A percentile compares a stretch with the other conserved stretches of the same genome.
These are phyloP conservation scores for Monosporascus sp. DNA, from an alignment of 2,329 filamentous ascomycete genomes.

Conservation along the genomic window DNA sequence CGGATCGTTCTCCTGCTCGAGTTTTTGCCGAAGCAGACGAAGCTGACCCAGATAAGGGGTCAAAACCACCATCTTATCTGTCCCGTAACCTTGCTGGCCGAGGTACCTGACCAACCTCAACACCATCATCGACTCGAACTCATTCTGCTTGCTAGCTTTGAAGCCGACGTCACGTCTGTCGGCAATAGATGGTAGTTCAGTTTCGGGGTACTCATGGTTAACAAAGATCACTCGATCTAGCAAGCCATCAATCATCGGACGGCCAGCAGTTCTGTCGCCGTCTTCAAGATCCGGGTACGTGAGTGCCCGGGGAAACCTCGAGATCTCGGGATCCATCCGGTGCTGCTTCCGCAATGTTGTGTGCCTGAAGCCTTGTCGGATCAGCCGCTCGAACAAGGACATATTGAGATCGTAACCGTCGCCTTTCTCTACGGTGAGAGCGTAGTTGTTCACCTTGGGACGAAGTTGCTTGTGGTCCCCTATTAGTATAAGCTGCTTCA, in stretches of 20 bases:
- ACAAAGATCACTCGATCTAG: conserved; percentile 58
- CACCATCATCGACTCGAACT: conserved; percentile 61
- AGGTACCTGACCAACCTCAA: conserved; percentile 62
- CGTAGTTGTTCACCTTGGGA: conserved; percentile 56
- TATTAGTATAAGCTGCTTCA: conserved; percentile 63
- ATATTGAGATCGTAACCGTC: conserved; percentile 62
- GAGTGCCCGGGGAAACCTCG: conserved; percentile 48
- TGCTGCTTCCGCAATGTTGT: conserved; percentile 57
- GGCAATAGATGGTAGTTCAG: conserved; percentile 31
- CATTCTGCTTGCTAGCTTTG: conserved; percentile 55
- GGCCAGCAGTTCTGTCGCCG: conserved; percentile 37
- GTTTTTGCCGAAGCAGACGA: conserved; percentile 45
- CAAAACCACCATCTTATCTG: conserved; percentile 60
- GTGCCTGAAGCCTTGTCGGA: conserved; percentile 49
- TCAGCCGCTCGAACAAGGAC: conserved; percentile 65
- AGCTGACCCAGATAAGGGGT: conserved; percentile 71
- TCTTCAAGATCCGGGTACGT: conserved; percentile 61
- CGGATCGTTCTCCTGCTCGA: conserved; percentile 56
- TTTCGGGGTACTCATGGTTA: conserved; percentile 55
- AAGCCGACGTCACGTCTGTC: conserved; percentile 46
- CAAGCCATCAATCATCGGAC: conserved; percentile 50
- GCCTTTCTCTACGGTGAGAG: conserved; percentile 56
- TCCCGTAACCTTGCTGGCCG: conserved; percentile 65
- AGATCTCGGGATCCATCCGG: conserved; percentile 65
- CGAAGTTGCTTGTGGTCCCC: conserved; percentile 71